These are phyloP conservation scores for Backusella tuberculispora DNA, from an alignment of 192 early-diverging fungal genomes.

Conservation along the genomic window DNA sequence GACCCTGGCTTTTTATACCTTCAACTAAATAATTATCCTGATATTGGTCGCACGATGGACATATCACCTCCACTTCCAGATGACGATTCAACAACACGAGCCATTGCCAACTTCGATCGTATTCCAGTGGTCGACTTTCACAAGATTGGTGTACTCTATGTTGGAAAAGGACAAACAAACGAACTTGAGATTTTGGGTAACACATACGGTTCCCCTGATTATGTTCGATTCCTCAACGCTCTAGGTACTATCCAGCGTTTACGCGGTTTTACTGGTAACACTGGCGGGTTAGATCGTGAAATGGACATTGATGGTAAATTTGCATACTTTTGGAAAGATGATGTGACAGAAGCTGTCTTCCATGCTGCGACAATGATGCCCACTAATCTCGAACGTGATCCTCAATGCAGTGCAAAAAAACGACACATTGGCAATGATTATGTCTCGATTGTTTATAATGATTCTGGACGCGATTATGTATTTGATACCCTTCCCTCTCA, in stretches of 20 bases:
- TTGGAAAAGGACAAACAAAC: conserved; percentile 80
- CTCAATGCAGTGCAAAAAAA: conserved; percentile 84
- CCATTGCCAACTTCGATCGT: conserved; percentile 82
- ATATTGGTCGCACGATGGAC: conserved; percentile 52
- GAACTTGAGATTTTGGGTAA: conserved; percentile 92
- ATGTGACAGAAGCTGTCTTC: conserved; percentile 88
- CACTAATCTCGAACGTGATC: conserved; percentile 71
- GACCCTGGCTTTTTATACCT: conserved; percentile 66
- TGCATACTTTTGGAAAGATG: conserved; percentile 81
- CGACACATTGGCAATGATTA: conserved; percentile 98
- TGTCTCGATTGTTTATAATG: conserved; percentile 93
- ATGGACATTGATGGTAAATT: conserved; percentile 86
- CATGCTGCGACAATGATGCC: conserved; percentile 97
- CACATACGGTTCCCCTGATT: conserved; percentile 82
- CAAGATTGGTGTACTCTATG: conserved; percentile 95
- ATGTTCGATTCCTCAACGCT: conserved; percentile 81
- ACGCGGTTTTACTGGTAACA: conserved; percentile 57
- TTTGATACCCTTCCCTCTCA: conserved; percentile 93
- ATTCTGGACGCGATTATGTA: conserved; percentile 78
- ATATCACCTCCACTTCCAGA: conserved; percentile 60
- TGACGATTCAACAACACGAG: conserved; percentile 75
- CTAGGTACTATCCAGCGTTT: conserved; percentile 80
- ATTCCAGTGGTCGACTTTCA: conserved; percentile 91
- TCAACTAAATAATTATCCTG: conserved; percentile 79
- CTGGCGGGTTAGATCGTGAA: conserved; percentile 87